These are phyloP conservation scores for Daucus carota DNA, from an alignment of 129 eudicot species.

Conservation along the genomic window DNA sequence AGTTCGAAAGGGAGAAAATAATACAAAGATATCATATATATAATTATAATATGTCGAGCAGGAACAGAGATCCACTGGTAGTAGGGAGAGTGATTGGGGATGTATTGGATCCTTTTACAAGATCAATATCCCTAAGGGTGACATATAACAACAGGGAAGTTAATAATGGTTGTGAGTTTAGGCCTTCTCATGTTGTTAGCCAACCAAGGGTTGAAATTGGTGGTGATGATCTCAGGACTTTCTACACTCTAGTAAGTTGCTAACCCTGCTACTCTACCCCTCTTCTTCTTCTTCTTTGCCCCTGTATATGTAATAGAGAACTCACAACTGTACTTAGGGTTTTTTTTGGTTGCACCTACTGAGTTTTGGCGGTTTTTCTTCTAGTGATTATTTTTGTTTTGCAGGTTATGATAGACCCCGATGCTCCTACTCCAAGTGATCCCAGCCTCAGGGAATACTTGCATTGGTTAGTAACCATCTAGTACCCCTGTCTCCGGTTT, in stretches of 20 bases:
- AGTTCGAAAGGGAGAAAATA: background rate
- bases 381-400: background rate
- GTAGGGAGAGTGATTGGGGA: conserved; percentile 7
- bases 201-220: conserved; percentile 8
- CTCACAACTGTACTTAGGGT: background rate
- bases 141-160: background rate
- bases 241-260: conserved; percentile 7
- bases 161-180: background rate
- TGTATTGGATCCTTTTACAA: conserved; percentile 4
- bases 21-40: background rate
- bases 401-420: conserved; percentile 22
- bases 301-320: background rate
- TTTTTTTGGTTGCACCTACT: background rate
- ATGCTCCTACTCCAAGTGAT: conserved; percentile 25
- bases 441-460: conserved; percentile 17
- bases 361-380: background rate
- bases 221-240: background rate
- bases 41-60: background rate
- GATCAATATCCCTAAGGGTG: background rate
- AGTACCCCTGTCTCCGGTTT: too few relatives aligned
- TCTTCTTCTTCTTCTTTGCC: too few relatives aligned
- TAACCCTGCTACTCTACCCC: background rate
- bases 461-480: conserved; percentile 13
- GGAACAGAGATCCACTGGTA: background rate
- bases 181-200: conserved; percentile 3